Evolutionary conservation across 176 grass and related monocot genomes (phyloP).

Genomic region (Rhynchospora pubera): DNA sequence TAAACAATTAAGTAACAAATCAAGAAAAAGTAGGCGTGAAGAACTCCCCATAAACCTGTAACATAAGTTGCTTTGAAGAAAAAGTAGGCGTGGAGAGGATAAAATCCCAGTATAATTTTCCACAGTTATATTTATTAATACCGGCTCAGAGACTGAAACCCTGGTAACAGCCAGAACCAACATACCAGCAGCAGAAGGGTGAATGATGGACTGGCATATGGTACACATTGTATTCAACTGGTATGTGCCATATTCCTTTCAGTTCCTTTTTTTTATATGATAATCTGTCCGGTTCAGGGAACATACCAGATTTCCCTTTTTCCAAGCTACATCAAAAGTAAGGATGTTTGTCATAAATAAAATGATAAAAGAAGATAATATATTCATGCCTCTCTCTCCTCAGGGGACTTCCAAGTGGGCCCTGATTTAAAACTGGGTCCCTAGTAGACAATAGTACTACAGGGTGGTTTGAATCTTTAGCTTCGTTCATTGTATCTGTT

Average conservation of each 20-base stretch:
- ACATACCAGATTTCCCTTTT: background rate
- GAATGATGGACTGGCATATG: background rate
- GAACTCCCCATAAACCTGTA: background rate
- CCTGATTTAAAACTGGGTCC: constrained; percentile 45
- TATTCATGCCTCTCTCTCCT: constrained; percentile 76
- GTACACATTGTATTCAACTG: background rate
- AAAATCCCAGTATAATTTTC: background rate
- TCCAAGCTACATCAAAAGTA: background rate
- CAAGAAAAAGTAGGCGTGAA: background rate
- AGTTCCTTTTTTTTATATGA: background rate
- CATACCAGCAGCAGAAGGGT: background rate
- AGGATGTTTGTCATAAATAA: background rate
- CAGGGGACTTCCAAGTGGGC: constrained; percentile 57
- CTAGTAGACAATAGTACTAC: constrained; percentile 24
- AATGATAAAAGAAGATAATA: constrained; percentile 6
- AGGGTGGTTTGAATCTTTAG: constrained; percentile 32
- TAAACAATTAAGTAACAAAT: constrained; percentile 21
- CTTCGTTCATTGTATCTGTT: constrained; percentile 27
- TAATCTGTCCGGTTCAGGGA: background rate
- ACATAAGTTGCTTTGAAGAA: constrained; percentile 6
- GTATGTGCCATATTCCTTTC: background rate
- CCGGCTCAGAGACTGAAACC: background rate
- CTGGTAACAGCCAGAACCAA: background rate
- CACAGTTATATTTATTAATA: background rate
- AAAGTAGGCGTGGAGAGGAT: background rate